Conservation (phyloP, 306 rosid genomes). For the Dalbergia oliveri region DNA sequence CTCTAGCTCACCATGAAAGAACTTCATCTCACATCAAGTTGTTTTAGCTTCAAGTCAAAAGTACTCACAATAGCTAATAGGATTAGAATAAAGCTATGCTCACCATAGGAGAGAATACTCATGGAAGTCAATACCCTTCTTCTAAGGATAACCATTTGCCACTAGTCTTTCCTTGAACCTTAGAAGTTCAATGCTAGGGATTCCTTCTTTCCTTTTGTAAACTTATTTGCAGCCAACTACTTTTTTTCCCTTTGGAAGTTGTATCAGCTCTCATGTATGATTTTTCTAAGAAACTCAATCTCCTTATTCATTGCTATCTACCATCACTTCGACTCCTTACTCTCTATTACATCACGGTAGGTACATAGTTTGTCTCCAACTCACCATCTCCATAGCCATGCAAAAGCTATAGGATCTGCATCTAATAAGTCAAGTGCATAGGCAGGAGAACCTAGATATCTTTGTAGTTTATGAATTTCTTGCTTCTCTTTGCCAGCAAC, state of each 20-base stretch:
- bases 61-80: background rate
- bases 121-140: constrained; percentile 7
- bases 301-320: background rate
- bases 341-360: background rate
- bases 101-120: background rate
- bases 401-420: background rate
- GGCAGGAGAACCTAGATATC: background rate
- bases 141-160: background rate
- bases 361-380: background rate
- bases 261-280: background rate
- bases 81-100: background rate
- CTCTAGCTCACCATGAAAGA: background rate
- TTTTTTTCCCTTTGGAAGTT: background rate
- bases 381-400: background rate
- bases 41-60: background rate
- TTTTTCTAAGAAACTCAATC: constrained; percentile 13
- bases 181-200: background rate
- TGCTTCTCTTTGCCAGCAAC: background rate
- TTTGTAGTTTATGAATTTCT: background rate
- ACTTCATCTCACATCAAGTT: background rate
- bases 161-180: background rate
- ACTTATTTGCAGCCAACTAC: background rate
- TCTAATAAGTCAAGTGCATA: background rate
- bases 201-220: background rate
- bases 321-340: too few species aligned